Evolutionary conservation across 352 stramenopile genomes (phyloP), one percentile per base, ranked within the genome.

Genomic region (Pythium chondricola): DNA sequence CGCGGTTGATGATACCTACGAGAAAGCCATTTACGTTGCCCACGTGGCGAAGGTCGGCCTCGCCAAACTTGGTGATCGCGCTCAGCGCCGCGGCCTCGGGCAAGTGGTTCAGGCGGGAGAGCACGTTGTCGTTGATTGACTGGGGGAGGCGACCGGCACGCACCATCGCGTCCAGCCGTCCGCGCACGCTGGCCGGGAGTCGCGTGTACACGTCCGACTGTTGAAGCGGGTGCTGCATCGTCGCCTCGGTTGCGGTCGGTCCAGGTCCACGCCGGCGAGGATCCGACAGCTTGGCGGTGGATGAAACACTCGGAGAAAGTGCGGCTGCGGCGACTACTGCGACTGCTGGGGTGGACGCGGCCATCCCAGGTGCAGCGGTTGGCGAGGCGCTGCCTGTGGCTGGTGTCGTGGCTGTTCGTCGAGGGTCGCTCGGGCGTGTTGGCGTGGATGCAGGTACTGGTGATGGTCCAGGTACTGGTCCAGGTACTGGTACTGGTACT

Each of bases 1-100:
- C 75, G 37, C 78, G 78, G 42, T 88, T 90, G 61, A 93, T 88
- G 45, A 93, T 93, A 22, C 81, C 81, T 4, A 90, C 74, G 2
- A 93, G 62, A 55, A 93, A 93, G 13, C 76, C 76, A 49, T 90
- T 71, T 21, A 90, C 43, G 52, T 89, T 89, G n/a, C 71, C 65
- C 26, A 93, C 69, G 26, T 85, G 71, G n/a, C 71, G 58, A 10
- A 88, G 50, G 61, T 93, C 78, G 25, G 78, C 71, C 45, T 83
- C 83, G 63, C 63, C 83, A 38, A 93, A 85, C 43, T 90, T 93
- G 31, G 88, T 76, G 1, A 90, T 74, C 3, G 75, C 81, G 10
- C 65, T 65, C 21, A 88, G 11, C 13, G 81, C 78, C 21, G 85
- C 64, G 22, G 65, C 63, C 45, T 90, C 81, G 0, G 76, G 74